Conservation (phyloP, 2,329 filamentous ascomycete species). For the Xylaria sp. region DNA sequence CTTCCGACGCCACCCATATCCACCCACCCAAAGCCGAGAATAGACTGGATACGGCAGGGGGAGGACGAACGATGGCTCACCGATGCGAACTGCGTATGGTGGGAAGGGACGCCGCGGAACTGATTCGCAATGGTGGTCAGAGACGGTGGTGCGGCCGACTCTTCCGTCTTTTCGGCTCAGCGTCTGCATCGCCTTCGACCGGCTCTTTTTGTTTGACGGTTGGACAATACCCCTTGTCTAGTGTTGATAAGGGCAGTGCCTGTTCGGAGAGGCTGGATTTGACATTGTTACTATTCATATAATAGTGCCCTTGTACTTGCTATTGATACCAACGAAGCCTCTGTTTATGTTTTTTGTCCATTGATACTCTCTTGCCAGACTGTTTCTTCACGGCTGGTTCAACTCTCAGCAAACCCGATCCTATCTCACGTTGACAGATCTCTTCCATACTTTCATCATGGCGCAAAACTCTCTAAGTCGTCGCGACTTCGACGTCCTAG, state of each 20-base stretch:
- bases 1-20: slow-evolving; percentile 24
- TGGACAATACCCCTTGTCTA: neutral
- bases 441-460: slow-evolving; percentile 36
- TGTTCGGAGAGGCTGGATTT: slow-evolving; percentile 1
- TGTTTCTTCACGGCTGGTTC: neutral
- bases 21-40: neutral
- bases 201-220: neutral
- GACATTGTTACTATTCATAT: neutral
- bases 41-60: neutral
- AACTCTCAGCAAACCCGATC: neutral
- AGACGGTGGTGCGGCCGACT: neutral
- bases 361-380: neutral
- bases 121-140: neutral
- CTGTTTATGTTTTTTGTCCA: neutral
- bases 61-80: neutral
- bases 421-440: neutral
- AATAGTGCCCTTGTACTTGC: neutral
- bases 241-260: neutral
- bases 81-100: slow-evolving; percentile 2
- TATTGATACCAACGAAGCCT: neutral
- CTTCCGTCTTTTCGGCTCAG: neutral
- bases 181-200: neutral
- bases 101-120: neutral
- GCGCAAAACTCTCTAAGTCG: slow-evolving; percentile 45
- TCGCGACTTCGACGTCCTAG: slow-evolving; percentile 57